Evolutionary conservation across 208 protist species (phyloP).

Genomic region (Lotmaria passim): DNA sequence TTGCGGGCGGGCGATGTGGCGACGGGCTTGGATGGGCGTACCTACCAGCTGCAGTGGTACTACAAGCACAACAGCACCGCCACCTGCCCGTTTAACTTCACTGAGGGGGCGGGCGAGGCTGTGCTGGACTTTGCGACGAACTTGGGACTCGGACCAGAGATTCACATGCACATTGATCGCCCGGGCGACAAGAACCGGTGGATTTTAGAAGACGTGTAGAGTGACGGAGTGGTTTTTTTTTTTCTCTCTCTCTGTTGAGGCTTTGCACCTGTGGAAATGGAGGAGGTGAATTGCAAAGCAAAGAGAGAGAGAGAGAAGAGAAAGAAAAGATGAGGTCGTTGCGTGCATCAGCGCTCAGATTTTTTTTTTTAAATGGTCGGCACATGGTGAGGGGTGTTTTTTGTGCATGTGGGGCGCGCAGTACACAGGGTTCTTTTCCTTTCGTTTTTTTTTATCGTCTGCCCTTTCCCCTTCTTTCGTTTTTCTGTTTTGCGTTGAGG

Average conservation of each 20-base stretch:
- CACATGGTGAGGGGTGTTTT: no score
- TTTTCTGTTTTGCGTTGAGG: slow-evolving; percentile 8
- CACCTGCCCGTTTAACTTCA: slow-evolving; percentile 68
- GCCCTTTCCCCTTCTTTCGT: background rate
- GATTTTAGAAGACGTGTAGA: slow-evolving; percentile 15
- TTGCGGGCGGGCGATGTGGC: slow-evolving; percentile 47
- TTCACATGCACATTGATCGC: slow-evolving; percentile 46
- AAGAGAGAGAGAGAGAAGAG: no score
- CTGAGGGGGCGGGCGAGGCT: slow-evolving; percentile 45
- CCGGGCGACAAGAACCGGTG: slow-evolving; percentile 9
- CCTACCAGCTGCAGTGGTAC: slow-evolving; percentile 53
- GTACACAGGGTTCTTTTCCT: no score
- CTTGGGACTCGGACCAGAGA: slow-evolving; percentile 50
- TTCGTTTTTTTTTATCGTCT: no score
- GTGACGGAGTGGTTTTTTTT: background rate
- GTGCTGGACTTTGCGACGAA: slow-evolving; percentile 62
- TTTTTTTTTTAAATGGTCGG: no score
- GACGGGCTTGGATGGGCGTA: slow-evolving; percentile 24
- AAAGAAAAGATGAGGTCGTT: no score
- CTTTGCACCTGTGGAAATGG: no score
- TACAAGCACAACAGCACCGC: slow-evolving; percentile 54
- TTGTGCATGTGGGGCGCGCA: no score
- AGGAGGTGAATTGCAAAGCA: no score
- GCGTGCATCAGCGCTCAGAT: background rate
- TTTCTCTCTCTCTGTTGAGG: no score